Percentiles rank a stretch among this genome's conserved stretches.
phyloP scores from a whole-genome alignment of 306 rosid species.

The Prosopis cineraria region DNA sequence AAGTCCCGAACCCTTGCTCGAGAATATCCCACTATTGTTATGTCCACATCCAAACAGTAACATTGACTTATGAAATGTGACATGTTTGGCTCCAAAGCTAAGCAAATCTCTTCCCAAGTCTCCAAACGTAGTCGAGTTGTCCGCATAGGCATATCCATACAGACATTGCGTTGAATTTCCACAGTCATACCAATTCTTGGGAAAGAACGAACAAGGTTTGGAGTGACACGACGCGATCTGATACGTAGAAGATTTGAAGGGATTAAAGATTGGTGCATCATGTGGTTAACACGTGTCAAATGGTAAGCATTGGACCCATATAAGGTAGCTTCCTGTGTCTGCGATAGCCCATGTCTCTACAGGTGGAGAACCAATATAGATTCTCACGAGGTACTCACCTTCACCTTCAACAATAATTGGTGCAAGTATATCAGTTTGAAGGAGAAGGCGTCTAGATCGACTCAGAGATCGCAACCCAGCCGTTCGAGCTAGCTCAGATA shows the following conservation, averaged over 20 bases:
- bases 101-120: constrained; percentile 8
- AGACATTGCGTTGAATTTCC: not conserved
- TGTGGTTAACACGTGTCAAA: not conserved
- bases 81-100: not conserved
- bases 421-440: not conserved
- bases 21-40: not conserved
- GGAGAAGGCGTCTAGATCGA: not conserved
- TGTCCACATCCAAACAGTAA: constrained; percentile 19
- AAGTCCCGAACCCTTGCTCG: not conserved
- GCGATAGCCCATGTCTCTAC: not conserved
- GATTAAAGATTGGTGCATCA: not conserved
- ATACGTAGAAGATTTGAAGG: not conserved
- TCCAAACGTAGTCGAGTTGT: not conserved
- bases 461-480: not conserved
- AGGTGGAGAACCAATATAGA: constrained; percentile 11
- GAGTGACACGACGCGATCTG: not conserved
- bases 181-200: not conserved
- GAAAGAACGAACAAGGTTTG: not conserved
- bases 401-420: no score
- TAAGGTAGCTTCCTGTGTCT: constrained; percentile 23
- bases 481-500: not conserved
- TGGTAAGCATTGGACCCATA: constrained; percentile 22
- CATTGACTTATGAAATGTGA: not conserved
- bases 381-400: constrained; percentile 12
- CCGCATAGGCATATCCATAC: not conserved